These are phyloP conservation scores for Boletus barrowsii DNA, from an alignment of 768 basidiomycete genomes.

Conservation along the genomic window DNA sequence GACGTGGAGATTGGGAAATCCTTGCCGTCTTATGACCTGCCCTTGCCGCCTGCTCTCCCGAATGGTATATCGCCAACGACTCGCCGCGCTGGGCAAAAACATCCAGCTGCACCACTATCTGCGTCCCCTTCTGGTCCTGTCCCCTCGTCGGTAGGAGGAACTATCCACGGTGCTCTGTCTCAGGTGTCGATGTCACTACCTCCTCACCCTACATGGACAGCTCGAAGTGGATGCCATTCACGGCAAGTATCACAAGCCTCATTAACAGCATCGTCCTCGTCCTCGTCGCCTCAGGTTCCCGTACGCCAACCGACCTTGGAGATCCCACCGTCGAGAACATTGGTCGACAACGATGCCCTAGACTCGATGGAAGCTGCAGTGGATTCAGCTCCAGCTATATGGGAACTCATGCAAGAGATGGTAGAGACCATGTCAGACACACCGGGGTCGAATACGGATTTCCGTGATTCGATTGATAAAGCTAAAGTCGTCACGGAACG, in stretches of 20 bases:
- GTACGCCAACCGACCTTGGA: conserved; percentile 40
- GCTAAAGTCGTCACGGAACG: conserved; percentile 65
- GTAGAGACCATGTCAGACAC: conserved; percentile 57
- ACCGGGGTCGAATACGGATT: conserved; percentile 39
- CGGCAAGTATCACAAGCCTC: conserved; percentile 44
- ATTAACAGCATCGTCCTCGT: conserved; percentile 38
- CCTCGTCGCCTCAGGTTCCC: conserved; percentile 30
- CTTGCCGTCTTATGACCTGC: conserved; percentile 60
- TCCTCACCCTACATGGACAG: conserved; percentile 8
- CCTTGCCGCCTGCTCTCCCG: conserved; percentile 27
- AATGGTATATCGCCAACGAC: conserved; percentile 28
- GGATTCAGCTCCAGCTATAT: conserved; percentile 75
- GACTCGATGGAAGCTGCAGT: conserved; percentile 77
- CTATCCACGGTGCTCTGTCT: conserved; percentile 1
- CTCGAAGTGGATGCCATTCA: conserved; percentile 32
- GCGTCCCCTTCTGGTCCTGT: conserved; percentile 20
- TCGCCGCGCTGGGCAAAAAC: conserved; percentile 51
- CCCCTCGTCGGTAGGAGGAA: conserved; percentile 5
- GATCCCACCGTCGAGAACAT: conserved; percentile 52
- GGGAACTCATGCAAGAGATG: conserved; percentile 76
- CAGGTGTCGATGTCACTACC: conserved; percentile 13
- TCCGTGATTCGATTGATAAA: conserved; percentile 52
- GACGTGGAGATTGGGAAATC: conserved; percentile 88
- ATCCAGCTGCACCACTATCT: conserved; percentile 38
- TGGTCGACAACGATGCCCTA: conserved; percentile 76